Conservation (phyloP, 2,329 filamentous ascomycete genomes). For the Fusarium ramigenum region DNA sequence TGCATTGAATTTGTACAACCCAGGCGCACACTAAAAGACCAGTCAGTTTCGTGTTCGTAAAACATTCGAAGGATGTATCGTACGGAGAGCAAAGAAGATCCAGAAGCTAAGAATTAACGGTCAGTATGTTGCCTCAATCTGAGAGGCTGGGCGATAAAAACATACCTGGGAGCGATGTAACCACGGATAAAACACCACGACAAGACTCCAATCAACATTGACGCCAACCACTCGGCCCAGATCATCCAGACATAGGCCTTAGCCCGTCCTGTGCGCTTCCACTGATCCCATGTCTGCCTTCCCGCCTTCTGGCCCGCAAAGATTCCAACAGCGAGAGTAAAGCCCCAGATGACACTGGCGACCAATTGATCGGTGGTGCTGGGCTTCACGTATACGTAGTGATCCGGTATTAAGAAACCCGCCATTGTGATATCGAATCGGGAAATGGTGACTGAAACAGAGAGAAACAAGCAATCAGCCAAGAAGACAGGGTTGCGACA, state of each 20-base stretch:
- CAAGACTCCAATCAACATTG: conserved; percentile 32
- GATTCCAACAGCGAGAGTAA: conserved; percentile 34
- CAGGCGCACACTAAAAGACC: conserved; percentile 17
- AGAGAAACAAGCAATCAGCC: neutral
- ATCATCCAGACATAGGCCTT: conserved; percentile 35
- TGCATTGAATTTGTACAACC: conserved; percentile 37
- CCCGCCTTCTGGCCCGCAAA: conserved; percentile 32
- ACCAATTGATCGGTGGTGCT: conserved; percentile 29
- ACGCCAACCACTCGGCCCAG: conserved; percentile 37
- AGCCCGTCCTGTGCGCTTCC: conserved; percentile 20
- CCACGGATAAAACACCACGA: conserved; percentile 35
- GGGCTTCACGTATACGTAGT: conserved; percentile 20
- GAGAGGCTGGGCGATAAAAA: neutral
- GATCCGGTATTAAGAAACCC: conserved; percentile 30
- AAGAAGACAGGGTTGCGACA: neutral
- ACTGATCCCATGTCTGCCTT: conserved; percentile 34
- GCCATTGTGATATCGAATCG: neutral
- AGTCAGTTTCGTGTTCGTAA: neutral
- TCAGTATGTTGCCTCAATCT: neutral
- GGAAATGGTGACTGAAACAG: neutral
- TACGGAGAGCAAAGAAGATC: conserved; percentile 33
- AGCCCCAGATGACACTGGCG: conserved; percentile 41
- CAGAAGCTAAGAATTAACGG: conserved; percentile 21
- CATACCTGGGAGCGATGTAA: conserved; percentile 29
- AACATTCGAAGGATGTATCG: neutral